Evolutionary conservation across 2,329 filamentous ascomycete species (phyloP).

Genomic region (Colletotrichum tanaceti): DNA sequence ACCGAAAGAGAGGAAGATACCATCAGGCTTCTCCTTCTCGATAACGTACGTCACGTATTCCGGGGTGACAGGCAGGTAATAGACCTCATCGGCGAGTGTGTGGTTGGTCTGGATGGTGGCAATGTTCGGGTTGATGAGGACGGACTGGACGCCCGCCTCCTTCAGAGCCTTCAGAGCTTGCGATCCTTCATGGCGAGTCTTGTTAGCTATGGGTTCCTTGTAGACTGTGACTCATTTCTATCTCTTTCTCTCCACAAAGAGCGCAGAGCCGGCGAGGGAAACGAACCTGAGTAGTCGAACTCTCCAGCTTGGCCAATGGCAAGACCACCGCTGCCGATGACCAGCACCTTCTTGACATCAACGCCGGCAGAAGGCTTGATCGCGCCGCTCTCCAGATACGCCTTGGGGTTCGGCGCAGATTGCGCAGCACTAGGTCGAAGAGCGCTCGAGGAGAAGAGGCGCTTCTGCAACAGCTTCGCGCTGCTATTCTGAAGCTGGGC

Average conservation of each 20-base stretch:
- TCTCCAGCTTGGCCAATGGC: slow-evolving; percentile 98
- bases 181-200: slow-evolving; percentile 70
- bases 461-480: slow-evolving; percentile 55
- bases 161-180: slow-evolving; percentile 97
- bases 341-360: slow-evolving; percentile 95
- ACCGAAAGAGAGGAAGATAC: slow-evolving; percentile 96
- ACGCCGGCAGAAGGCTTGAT: slow-evolving; percentile 83
- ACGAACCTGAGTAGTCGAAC: slow-evolving; percentile 96
- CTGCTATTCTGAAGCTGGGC: slow-evolving; percentile 49
- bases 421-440: slow-evolving; percentile 63
- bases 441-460: slow-evolving; percentile 61
- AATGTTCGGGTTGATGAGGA: slow-evolving; percentile 98
- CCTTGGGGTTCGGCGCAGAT: slow-evolving; percentile 82
- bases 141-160: slow-evolving; percentile 90
- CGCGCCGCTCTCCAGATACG: slow-evolving; percentile 88
- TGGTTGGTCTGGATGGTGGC: slow-evolving; percentile 98
- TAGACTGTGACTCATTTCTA: slow-evolving; percentile 34
- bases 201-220: slow-evolving; percentile 31
- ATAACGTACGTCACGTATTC: slow-evolving; percentile 99
- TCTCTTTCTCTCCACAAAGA: not conserved
- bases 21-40: slow-evolving; percentile 93
- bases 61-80: slow-evolving; percentile 96
- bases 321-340: slow-evolving; percentile 94
- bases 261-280: slow-evolving; percentile 43
- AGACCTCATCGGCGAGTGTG: slow-evolving; percentile 94